These are phyloP conservation scores for Serendipita sp. DNA, from an alignment of 768 basidiomycete genomes.

Conservation along the genomic window DNA sequence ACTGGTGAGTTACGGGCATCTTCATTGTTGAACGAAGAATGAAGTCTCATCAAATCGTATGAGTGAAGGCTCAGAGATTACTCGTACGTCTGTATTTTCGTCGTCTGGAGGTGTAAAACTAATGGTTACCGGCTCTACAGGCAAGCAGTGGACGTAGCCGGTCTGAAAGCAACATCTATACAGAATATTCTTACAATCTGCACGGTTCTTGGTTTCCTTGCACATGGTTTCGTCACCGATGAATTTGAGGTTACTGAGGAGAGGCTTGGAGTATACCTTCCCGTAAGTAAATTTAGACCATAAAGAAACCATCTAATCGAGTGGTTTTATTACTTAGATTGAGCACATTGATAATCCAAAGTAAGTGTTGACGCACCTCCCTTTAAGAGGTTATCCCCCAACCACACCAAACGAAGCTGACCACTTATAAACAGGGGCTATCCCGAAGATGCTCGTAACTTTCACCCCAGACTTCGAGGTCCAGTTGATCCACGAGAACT, in stretches of 20 bases:
- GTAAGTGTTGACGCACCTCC: background rate
- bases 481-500: conserved; percentile 78
- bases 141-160: conserved; percentile 70
- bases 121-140: background rate
- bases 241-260: conserved; percentile 44
- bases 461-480: conserved; percentile 57
- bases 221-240: conserved; percentile 15
- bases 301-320: background rate
- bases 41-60: background rate
- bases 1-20: conserved; percentile 9
- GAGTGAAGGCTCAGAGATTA: conserved; percentile 64
- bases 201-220: conserved; percentile 85
- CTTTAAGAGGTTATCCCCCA: background rate
- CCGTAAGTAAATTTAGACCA: conserved; percentile 27
- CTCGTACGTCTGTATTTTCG: conserved; percentile 35
- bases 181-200: conserved; percentile 76
- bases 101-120: background rate
- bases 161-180: conserved; percentile 29
- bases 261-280: conserved; percentile 70
- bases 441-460: conserved; percentile 64
- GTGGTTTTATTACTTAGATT: conserved; percentile 22
- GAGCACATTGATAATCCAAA: conserved; percentile 91
- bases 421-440: conserved; percentile 33
- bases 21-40: background rate
- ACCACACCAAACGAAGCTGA: background rate